Conservation (phyloP, 192 early-diverging fungal species). For the Jimgerdemannia flammicorona region DNA sequence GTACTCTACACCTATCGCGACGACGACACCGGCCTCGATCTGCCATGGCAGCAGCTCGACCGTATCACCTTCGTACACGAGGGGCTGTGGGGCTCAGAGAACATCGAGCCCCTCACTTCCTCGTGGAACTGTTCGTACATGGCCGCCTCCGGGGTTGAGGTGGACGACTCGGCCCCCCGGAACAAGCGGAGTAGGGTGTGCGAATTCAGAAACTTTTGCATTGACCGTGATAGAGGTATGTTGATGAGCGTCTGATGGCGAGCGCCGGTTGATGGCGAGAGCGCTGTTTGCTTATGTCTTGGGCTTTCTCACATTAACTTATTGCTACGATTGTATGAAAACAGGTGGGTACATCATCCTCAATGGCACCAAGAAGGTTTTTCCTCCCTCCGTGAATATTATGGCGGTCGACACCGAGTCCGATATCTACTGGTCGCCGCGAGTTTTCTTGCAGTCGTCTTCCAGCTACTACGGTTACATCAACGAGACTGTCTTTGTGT, state of each 20-base stretch:
- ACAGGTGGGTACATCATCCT: background rate
- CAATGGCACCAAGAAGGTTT: background rate
- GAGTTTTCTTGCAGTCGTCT: background rate
- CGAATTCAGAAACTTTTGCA: slow-evolving; percentile 26
- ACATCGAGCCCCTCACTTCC: background rate
- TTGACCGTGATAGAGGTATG: slow-evolving; percentile 20
- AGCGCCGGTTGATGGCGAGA: too few species aligned
- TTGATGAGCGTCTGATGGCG: slow-evolving; percentile 4
- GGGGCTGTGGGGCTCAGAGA: background rate
- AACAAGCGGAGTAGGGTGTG: slow-evolving; percentile 14
- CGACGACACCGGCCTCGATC: background rate
- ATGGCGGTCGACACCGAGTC: slow-evolving; percentile 4
- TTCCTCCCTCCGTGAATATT: slow-evolving; percentile 18
- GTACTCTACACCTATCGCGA: background rate
- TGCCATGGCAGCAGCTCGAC: background rate
- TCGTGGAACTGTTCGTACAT: slow-evolving; percentile 1
- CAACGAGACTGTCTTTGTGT: slow-evolving; percentile 37
- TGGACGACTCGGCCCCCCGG: background rate
- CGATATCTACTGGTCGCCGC: slow-evolving; percentile 18
- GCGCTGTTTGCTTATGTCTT: too few species aligned
- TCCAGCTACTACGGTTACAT: slow-evolving; percentile 11
- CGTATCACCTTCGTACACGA: background rate
- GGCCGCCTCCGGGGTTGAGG: background rate
- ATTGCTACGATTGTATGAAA: too few species aligned
- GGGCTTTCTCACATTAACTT: too few species aligned